Base-by-base conservation (phyloP, 2,329 filamentous ascomycete genomes). In the Alternaria ethzedia region DNA sequence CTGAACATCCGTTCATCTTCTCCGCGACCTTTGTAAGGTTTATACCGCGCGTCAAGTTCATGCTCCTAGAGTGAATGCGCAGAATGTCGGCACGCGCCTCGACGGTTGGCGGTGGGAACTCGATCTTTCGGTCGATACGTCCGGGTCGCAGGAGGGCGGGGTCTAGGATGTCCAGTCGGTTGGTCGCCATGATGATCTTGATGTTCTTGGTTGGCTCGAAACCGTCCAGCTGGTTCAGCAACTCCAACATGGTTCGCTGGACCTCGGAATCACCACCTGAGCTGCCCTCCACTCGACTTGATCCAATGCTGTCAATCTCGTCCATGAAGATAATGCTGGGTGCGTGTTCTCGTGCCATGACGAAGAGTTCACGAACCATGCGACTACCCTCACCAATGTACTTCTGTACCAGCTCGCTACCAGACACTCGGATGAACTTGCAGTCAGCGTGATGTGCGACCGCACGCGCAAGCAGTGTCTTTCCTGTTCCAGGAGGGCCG, bases 251-350 rank as follows among this genome's bases (percentile, higher is more conserved):
- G 51, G 96, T 99, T 76, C 96, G 91, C 84, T 99, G 96, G 57
- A 99, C 96, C 82, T 99, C 96, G 1, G 94, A 97, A 79, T 99
- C 96, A 77, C 96, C 96, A 57, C 94, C 94, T 20, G 93, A 96
- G 62, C 92, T 96, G 25, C 95, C 95, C 80, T 99, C 96, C 57
- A 99, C 95, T 82, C 96, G 92, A 64, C 94, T 97, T 32, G 94
- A 97, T 68, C 96, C 96, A 82, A 99, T 99, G 72, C 93, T 97
- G 85, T 99, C 96, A 82, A 99, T 98, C 83, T 99, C 96, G 81
- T 99, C 96, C 96, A 99, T 99, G 86, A 99, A 99, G 82, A 99
- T 99, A 83, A 99, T 99, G 71, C 93, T 97, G 21, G 96, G 96
- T 1, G 96, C 96, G 75, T 99, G 96, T 80, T 99, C 96, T 82